Evolutionary conservation across 345 rosid genomes (phyloP), one percentile per base, ranked within the genome.

Genomic region (Camelina hispida): DNA sequence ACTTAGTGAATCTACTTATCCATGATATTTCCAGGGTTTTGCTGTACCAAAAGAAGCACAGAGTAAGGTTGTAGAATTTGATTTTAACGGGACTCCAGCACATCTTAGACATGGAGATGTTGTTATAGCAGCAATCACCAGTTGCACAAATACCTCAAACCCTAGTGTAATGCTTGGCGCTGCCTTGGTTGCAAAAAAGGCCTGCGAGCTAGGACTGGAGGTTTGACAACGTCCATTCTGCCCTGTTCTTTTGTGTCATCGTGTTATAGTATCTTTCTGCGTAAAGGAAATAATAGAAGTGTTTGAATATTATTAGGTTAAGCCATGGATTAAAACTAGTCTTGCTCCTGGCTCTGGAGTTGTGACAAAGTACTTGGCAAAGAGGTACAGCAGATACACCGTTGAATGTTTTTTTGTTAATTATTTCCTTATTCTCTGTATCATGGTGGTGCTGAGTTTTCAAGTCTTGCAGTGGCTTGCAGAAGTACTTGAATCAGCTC

Each of bases 291-390:
- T 17, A 9, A 50, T 17, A 50, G 54, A 50, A 17, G 5, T 50
- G 23, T 17, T 50, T 50, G 12, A 50, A 16, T 9, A 50, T 9
- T 50, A 50, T 50, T 17, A 50, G 54, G 54, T 50, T 50, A 50
- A 50, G 54, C 54, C 54, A 50, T 50, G 54, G 54, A 50, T 50
- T 17, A 50, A 50, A 50, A 50, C 54, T 50, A 50, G 54, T 50
- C 54, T 50, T 17, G 54, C 54, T 17, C 54, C 54, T 17, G 54
- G 54, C 54, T 50, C 54, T 17, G 23, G 54, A 50, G 54, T 50
- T 50, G 54, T 50, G 10, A 50, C 54, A 50, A 50, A 50, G 54
- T 50, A 50, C 54, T 50, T 50, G 25, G 54, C 54, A 50, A 50
- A 50, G 54, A 50, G 54, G 54, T 50, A 17, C 54, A 17, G 54